Base-by-base conservation (phyloP, 495 filamentous ascomycete species). In the Thozetella sp. region DNA sequence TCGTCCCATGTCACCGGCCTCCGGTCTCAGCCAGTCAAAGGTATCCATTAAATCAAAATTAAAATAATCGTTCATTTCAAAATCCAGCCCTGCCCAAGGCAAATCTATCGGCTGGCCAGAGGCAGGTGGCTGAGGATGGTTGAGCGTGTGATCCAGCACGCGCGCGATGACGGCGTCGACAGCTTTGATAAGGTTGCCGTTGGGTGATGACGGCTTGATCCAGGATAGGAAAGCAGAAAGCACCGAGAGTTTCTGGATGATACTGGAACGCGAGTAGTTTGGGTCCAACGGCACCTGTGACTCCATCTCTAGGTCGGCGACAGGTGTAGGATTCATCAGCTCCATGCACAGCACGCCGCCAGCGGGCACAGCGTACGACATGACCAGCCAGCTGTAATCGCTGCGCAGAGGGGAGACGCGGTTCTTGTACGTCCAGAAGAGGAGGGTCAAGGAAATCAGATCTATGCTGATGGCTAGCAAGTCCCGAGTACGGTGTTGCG, bases 341-440 rank as follows among this genome's bases (percentile, higher is more conserved):
- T 90, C 87, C 48, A 88, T 75, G 23, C 83, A 81, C n/a, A 89
- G 78, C 51, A 88, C 81, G 9, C 83, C 83, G 2, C 84, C 86
- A 13, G 76, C 73, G 2, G 82, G 87, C 2, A 88, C 79, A 17
- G 83, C 87, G 54, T 79, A 81, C 30, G 76, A 79, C 55, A 84
- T 79, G 19, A 82, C 75, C 77, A 88, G 64, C 77, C 84, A 87
- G 10, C 80, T 77, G 58, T 79, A 80, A 58, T 86, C 83, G 20
- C 75, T 69, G 22, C 77, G 76, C 30, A 85, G 73, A 54, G 83
- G 76, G 0, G 76, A 58, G 22, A 84, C 66, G 1, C 75, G 69
- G 27, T 83, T 81, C 37, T 81, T 68, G 19, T 78, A 70, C 6
- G 76, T 77, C 43, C 72, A 80, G 15, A 81, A 70, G 3, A 67